Base-by-base conservation (phyloP, 2,329 filamentous ascomycete species). In the Cladosporium sp. region DNA sequence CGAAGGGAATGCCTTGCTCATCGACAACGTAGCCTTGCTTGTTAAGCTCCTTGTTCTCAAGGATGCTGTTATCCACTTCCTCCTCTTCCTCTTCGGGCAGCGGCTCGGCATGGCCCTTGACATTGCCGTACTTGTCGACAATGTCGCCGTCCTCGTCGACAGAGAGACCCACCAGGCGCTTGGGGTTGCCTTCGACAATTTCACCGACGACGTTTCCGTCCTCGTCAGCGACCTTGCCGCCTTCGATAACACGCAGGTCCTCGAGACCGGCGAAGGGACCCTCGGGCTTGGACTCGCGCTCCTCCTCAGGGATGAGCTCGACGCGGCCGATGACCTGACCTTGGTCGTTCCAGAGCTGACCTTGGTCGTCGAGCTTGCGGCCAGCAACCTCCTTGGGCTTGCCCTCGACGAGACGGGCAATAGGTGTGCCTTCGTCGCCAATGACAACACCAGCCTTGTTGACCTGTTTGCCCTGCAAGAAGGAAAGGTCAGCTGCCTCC, bases 261-360 rank as follows among this genome's bases (percentile, higher is more conserved):
- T 78, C 69, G 20, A 79, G 75, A 60, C 78, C 78, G 57, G 77
- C 77, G 61, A 80, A 80, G 39, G 76, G 75, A 59, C 77, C 78
- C 58, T 80, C 78, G 32, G 77, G 76, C 69, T 77, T 79, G 58
- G 70, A 67, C 64, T 78, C 78, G 51, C 77, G 77, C 75, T 90
- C 86, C 8, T 85, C 80, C 66, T 87, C 84, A 20, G 86, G 78
- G 35, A 90, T 84, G 25, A 89, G 75, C 66, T 90, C 86, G 45
- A 84, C 84, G 57, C 79, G 81, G 60, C 87, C 87, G 58, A 90
- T 80, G 47, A 89, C 77, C 58, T 88, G 84, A 45, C 88, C 88
- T n/a, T 80, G 82, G 69, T 90, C 87, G 68, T 87, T 88, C 75
- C 86, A 83, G 62, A 90, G 82, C 66, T 88, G 83, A 35, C 88